phyloP scores from a whole-genome alignment of 495 filamentous ascomycete species.

The Oidiodendron maius region DNA sequence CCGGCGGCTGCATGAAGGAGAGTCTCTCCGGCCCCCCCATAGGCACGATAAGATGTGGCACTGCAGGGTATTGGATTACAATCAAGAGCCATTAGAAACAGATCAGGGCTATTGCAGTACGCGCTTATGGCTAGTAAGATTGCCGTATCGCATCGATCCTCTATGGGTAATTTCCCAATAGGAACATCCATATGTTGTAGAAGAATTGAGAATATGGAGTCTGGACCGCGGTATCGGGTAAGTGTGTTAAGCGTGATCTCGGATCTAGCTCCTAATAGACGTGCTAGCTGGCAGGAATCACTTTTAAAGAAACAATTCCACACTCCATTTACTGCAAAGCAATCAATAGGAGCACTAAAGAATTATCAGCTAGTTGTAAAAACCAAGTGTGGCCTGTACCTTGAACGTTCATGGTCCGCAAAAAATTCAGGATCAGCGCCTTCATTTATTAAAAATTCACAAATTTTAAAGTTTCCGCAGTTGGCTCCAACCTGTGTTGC shows the following conservation, averaged over 20 bases:
- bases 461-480: not conserved
- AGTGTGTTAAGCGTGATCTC: not conserved
- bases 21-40: not conserved
- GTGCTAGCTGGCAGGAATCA: not conserved
- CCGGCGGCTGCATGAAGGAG: not conserved
- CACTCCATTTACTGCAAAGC: not conserved
- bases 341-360: not conserved
- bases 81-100: not conserved
- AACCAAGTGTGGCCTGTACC: not conserved
- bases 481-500: not conserved
- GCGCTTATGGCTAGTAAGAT: not conserved
- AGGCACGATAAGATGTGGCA: not conserved
- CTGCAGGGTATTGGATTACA: not conserved
- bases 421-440: not conserved
- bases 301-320: not conserved
- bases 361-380: not conserved
- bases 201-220: not conserved
- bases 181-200: not conserved
- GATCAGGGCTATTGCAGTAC: not conserved
- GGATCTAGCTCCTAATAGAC: not conserved
- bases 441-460: not conserved
- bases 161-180: not conserved
- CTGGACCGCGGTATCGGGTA: not conserved
- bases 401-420: not conserved
- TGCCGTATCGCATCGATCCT: not conserved